These are phyloP conservation scores for Aristolochia contorta DNA, from an alignment of 164 flowering plant species.

Conservation along the genomic window DNA sequence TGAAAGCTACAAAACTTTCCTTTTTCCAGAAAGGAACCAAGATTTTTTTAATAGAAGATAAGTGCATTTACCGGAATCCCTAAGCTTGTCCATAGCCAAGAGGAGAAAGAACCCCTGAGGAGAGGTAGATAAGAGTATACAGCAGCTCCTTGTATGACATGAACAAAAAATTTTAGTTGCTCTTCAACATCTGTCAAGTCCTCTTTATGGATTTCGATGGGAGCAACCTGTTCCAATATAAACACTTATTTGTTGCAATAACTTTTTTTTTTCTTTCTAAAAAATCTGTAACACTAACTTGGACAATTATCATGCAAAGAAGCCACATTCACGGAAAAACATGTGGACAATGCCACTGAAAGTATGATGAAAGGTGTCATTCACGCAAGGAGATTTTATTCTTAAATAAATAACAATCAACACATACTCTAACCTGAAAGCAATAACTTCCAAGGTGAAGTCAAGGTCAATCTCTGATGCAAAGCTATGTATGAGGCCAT, in stretches of 20 bases:
- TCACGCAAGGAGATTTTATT: too few species aligned
- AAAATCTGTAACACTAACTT: too few species aligned
- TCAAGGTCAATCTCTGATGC: too few species aligned
- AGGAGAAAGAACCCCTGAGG: constrained; percentile 60
- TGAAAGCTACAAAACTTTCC: background rate
- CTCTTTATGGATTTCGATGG: constrained; percentile 63
- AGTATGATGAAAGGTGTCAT: too few species aligned
- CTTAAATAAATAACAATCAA: too few species aligned
- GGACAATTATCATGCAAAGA: too few species aligned
- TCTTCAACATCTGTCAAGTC: constrained; percentile 63
- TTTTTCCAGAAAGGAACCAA: too few species aligned
- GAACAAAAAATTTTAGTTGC: constrained; percentile 67
- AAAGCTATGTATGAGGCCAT: too few species aligned
- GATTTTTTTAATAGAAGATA: background rate
- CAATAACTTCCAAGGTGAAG: too few species aligned
- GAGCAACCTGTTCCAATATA: constrained; percentile 57
- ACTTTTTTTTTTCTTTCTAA: background rate
- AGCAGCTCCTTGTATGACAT: constrained; percentile 46
- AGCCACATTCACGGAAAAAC: too few species aligned
- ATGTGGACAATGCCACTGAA: too few species aligned
- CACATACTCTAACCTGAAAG: too few species aligned
- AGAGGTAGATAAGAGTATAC: constrained; percentile 41
- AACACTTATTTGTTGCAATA: background rate
- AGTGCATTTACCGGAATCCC: constrained; percentile 51
- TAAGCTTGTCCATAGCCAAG: constrained; percentile 67